These are phyloP conservation scores for Colletotrichum scovillei DNA, from an alignment of 2,329 filamentous ascomycete genomes.

Conservation along the genomic window DNA sequence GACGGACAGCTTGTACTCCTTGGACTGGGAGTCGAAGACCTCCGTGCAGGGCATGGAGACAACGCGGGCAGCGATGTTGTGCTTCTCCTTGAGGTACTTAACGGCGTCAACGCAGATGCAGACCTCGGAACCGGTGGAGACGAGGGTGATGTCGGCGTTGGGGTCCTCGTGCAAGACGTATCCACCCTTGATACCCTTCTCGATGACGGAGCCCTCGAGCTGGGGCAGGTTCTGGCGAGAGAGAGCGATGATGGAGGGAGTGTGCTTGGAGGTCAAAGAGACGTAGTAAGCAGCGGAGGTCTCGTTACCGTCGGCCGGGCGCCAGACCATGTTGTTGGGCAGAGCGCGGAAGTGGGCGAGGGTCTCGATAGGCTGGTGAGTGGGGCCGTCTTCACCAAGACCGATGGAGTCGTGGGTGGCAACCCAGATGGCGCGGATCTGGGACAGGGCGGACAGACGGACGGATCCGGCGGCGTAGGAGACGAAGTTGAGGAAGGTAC, in stretches of 20 bases:
- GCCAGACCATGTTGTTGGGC: conserved; percentile 99
- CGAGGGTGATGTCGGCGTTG: conserved; percentile 86
- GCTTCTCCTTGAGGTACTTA: conserved; percentile 90
- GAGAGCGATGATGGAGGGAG: conserved; percentile 91
- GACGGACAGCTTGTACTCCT: conserved; percentile 94
- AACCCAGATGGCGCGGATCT: conserved; percentile 92
- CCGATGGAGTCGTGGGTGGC: conserved; percentile 99
- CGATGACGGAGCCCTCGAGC: conserved; percentile 92
- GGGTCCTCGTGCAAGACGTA: conserved; percentile 90
- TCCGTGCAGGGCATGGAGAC: conserved; percentile 98
- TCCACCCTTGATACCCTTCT: conserved; percentile 92
- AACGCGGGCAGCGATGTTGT: conserved; percentile 87
- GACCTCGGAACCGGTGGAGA: conserved; percentile 97
- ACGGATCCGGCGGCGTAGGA: conserved; percentile 97
- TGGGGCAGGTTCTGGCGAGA: conserved; percentile 99
- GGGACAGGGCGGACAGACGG: conserved; percentile 92
- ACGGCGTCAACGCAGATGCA: conserved; percentile 92
- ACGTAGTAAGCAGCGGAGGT: conserved; percentile 97
- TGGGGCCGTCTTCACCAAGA: conserved; percentile 98
- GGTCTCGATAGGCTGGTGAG: conserved; percentile 99
- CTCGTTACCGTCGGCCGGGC: conserved; percentile 98
- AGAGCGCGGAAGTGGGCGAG: conserved; percentile 98
- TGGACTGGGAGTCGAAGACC: conserved; percentile 92
- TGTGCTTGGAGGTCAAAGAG: conserved; percentile 88
- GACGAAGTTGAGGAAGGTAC: conserved; percentile 99